Evolutionary conservation across 1,284 basidiomycete species (phyloP).

Genomic region (Ustilago esculenta): DNA sequence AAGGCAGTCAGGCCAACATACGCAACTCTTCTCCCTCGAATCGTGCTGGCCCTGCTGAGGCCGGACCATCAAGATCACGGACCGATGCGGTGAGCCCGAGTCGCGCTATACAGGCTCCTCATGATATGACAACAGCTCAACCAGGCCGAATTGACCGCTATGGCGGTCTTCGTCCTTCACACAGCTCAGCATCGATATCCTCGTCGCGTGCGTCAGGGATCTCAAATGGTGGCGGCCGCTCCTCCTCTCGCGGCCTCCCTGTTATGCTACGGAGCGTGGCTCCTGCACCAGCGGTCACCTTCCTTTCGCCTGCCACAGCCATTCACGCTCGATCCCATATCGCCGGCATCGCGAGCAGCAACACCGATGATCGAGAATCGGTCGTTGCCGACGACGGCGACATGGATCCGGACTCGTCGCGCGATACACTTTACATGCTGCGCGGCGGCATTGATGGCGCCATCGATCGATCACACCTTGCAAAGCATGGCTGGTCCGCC

Average conservation of each 20-base stretch:
- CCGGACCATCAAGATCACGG: slow-evolving; percentile 12
- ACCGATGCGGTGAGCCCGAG: slow-evolving; percentile 3
- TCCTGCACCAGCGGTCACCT: slow-evolving; percentile 51
- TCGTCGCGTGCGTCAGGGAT: slow-evolving; percentile 17
- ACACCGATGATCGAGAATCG: slow-evolving; percentile 45
- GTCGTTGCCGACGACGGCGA: slow-evolving; percentile 42
- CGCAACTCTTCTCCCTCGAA: slow-evolving; percentile 15
- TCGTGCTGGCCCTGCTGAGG: slow-evolving; percentile 8
- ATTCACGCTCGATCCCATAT: slow-evolving; percentile 31
- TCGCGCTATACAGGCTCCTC: neutral
- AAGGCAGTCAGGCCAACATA: slow-evolving; percentile 10
- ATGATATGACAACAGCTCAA: slow-evolving; percentile 1
- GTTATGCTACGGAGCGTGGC: slow-evolving; percentile 37
- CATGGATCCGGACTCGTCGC: slow-evolving; percentile 34
- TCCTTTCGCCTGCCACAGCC: slow-evolving; percentile 48
- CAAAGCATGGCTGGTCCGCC: slow-evolving; percentile 51
- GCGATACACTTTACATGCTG: slow-evolving; percentile 31
- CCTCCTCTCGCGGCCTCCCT: slow-evolving; percentile 17
- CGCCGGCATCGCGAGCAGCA: slow-evolving; percentile 26
- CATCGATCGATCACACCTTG: slow-evolving; percentile 42
- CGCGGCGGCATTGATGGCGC: slow-evolving; percentile 25
- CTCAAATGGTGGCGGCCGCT: neutral
- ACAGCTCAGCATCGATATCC: slow-evolving; percentile 21
- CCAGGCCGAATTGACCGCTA: neutral
- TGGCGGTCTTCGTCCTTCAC: slow-evolving; percentile 11